Evolutionary conservation across 2,329 filamentous ascomycete genomes (phyloP).

Genomic region (Gyromitra esculenta): DNA sequence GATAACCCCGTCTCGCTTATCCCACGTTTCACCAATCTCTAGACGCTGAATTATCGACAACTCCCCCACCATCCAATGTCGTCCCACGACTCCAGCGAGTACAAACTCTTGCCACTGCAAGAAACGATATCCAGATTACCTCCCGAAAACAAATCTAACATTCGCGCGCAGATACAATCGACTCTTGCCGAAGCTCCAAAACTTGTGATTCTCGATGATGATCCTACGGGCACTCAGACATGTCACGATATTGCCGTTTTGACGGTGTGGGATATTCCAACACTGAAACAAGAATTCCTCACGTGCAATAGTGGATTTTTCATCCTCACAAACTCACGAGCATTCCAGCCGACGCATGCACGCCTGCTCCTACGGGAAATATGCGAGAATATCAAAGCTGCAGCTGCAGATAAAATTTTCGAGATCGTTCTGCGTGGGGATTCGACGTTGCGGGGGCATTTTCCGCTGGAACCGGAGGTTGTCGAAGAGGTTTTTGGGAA

Average conservation of each 20-base stretch:
- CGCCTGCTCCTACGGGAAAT: conserved; percentile 3
- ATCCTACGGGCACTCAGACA: conserved; percentile 42
- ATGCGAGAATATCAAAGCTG: conserved; percentile 18
- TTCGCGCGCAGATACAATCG: conserved; percentile 13
- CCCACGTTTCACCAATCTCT: neutral
- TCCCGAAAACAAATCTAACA: conserved; percentile 5
- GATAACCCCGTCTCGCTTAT: neutral
- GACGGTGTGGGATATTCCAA: conserved; percentile 26
- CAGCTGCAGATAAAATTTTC: conserved; percentile 10
- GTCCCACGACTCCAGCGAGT: neutral
- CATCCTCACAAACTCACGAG: conserved; percentile 38
- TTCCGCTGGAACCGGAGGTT: conserved; percentile 32
- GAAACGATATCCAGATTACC: conserved; percentile 13
- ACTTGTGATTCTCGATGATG: conserved; percentile 40
- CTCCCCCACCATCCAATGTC: conserved; percentile 2
- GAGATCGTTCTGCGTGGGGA: conserved; percentile 35
- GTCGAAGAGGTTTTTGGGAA: conserved; percentile 43
- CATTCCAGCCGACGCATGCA: conserved; percentile 20
- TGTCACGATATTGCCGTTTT: conserved; percentile 40
- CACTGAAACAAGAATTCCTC: conserved; percentile 11
- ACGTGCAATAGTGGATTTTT: conserved; percentile 25
- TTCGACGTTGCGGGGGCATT: conserved; percentile 36
- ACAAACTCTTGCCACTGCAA: conserved; percentile 11
- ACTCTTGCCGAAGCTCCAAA: conserved; percentile 25
- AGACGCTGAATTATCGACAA: neutral